Conservation (phyloP, 23 red algal species). For the Gracilaria domingensis region DNA sequence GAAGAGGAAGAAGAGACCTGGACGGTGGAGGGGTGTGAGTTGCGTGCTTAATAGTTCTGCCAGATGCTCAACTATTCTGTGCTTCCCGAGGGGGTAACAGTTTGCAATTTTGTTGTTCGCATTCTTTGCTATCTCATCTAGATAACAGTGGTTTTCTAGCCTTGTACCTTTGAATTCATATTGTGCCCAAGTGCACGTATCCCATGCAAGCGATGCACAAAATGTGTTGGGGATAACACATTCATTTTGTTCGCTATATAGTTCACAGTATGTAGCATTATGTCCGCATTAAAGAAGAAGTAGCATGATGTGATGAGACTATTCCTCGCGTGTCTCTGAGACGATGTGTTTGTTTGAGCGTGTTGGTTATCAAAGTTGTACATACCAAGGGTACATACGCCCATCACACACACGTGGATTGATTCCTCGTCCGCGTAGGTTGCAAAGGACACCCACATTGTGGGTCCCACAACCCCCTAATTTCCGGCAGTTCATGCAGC, state of each 20-base stretch:
- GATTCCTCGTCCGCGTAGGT: too few relatives aligned
- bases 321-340: too few relatives aligned
- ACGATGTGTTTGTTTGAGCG: too few relatives aligned
- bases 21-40: slow-evolving; percentile 17
- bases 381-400: too few relatives aligned
- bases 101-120: slow-evolving; percentile 16
- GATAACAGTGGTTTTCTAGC: background rate
- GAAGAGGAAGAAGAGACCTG: slow-evolving; percentile 22
- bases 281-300: too few relatives aligned
- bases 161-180: background rate
- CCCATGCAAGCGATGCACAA: background rate
- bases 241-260: slow-evolving; percentile 2
- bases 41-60: background rate
- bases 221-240: background rate
- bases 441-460: too few relatives aligned
- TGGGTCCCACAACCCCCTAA: too few relatives aligned
- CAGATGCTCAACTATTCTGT: background rate
- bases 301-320: too few relatives aligned
- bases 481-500: too few relatives aligned
- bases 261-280: background rate
- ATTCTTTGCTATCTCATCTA: background rate
- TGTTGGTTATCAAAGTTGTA: too few relatives aligned
- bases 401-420: too few relatives aligned
- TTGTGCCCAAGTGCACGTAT: background rate
- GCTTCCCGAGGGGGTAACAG: background rate